phyloP scores from a whole-genome alignment of 163 green algal genomes.

The Scenedesmus sp. region DNA sequence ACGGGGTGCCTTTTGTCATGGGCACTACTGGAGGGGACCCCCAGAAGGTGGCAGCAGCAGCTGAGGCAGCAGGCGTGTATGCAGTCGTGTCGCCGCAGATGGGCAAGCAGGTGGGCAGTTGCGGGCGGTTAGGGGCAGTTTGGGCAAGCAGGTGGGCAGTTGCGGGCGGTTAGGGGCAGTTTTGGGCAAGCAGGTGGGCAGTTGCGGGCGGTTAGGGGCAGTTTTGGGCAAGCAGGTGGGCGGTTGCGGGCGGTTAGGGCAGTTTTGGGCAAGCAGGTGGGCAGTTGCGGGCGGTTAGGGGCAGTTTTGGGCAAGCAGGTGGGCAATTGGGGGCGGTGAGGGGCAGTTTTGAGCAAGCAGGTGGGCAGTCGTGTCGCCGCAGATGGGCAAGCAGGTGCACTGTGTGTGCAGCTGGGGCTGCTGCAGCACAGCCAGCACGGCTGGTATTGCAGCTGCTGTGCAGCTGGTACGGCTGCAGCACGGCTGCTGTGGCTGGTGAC shows the following conservation, averaged over 20 bases:
- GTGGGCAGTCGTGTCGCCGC: conserved; percentile 94
- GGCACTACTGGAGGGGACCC: conserved; percentile 95
- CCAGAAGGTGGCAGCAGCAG: conserved; percentile 76
- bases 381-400: conserved; percentile 95
- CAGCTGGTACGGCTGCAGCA: too few species aligned
- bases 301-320: conserved; percentile 56
- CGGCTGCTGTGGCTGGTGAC: too few species aligned
- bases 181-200: too few species aligned
- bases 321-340: conserved; percentile 83
- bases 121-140: too few species aligned
- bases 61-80: conserved; percentile 75
- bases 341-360: conserved; percentile 50
- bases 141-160: too few species aligned
- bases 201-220: too few species aligned
- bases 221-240: too few species aligned
- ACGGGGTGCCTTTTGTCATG: conserved; percentile 95
- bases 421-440: not conserved
- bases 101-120: conserved; percentile 89
- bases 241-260: too few species aligned
- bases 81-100: conserved; percentile 96
- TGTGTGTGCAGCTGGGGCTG: not conserved
- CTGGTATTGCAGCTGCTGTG: too few species aligned
- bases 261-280: too few species aligned
- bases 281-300: too few species aligned
- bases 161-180: too few species aligned